Evolutionary conservation across 108 stramenopile species (phyloP), one percentile per base, ranked within the genome.

Genomic region (Cyclotella choctawhatcheeana): DNA sequence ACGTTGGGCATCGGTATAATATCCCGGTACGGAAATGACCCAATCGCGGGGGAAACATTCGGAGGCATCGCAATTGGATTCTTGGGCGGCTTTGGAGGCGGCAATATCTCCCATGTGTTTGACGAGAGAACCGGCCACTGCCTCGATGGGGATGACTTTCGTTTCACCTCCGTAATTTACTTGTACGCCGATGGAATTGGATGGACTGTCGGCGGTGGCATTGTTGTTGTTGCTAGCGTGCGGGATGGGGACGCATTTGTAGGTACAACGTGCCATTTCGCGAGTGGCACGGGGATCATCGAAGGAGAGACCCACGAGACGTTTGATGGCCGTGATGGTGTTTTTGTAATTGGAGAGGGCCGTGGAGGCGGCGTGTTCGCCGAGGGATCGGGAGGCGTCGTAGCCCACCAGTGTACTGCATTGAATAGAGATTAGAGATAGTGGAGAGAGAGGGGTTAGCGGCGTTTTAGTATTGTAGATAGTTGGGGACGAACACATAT

Each of bases 11-110:
- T 98, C 95, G 35, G 96, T 94, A 71, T 93, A 99, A 84, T 92
- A 99, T 6, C 86, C 69, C n/a, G 99, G 99, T 53, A 98, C 93
- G 58, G 93, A 87, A 58, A 99, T 64, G 33, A 98, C 99, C 82
- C 94, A 89, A 69, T 99, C 97, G 10, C 90, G 90, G 51, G 96
- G 91, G 73, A 89, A 85, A 33, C 65, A 81, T 40, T 82, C 84
- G 32, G 47, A 51, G 0, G 67, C 51, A 68, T 67, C 59, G n/a
- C 51, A 44, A 34, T 60, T 61, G 17, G 32, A 40, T 51, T 76
- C 74, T n/a, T 24, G 14, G 31, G 87, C 82, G 17, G 88, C 85
- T 74, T 92, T 92, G 14, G 71, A 59, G 32, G 92, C 93, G 20
- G 93, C 93, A 63, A 98, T 94, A 26, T 67, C 69, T 44, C 90